Percentiles rank a stretch among this genome's conserved stretches.
These are phyloP conservation scores for Rhynchosporium graminicola DNA, from an alignment of 2,329 filamentous ascomycete genomes.

Conservation along the genomic window DNA sequence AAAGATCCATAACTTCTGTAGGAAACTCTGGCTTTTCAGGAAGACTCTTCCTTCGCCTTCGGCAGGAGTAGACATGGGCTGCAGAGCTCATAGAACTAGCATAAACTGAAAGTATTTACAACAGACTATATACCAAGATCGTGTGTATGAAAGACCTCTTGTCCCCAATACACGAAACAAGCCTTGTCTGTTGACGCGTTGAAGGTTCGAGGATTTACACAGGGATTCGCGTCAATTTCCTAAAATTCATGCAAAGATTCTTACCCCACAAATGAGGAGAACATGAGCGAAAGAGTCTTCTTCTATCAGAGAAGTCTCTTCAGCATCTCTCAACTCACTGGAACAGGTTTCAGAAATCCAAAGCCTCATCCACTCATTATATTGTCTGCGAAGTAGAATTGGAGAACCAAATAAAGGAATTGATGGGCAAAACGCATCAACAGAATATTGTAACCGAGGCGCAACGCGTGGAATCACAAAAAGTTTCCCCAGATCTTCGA, in stretches of 20 bases:
- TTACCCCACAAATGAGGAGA: conserved; percentile 6
- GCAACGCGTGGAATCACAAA: conserved; percentile 9
- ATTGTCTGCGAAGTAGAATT: not conserved
- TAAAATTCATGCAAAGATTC: conserved; percentile 27
- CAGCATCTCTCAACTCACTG: not conserved
- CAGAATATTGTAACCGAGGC: conserved; percentile 23
- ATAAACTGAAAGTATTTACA: too few species aligned
- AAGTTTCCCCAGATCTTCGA: conserved; percentile 12
- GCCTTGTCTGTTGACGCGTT: not conserved
- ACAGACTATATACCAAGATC: too few species aligned
- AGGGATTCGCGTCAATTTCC: conserved; percentile 32
- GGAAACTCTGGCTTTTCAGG: too few species aligned
- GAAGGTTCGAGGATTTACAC: conserved; percentile 18
- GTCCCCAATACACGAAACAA: too few species aligned
- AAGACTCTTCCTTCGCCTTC: too few species aligned
- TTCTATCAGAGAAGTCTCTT: not conserved
- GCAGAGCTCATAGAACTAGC: too few species aligned
- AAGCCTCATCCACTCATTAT: not conserved
- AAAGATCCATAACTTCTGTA: too few species aligned
- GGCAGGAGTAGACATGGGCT: too few species aligned
- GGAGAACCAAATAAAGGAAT: not conserved
- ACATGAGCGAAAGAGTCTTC: not conserved
- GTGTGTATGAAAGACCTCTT: too few species aligned
- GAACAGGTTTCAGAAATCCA: not conserved
- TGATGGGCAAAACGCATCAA: not conserved